A percentile compares a stretch with the other conserved stretches of the same genome.
Evolutionary conservation across 768 basidiomycete species (phyloP).

Genomic region (Hemileccinum impolitum): DNA sequence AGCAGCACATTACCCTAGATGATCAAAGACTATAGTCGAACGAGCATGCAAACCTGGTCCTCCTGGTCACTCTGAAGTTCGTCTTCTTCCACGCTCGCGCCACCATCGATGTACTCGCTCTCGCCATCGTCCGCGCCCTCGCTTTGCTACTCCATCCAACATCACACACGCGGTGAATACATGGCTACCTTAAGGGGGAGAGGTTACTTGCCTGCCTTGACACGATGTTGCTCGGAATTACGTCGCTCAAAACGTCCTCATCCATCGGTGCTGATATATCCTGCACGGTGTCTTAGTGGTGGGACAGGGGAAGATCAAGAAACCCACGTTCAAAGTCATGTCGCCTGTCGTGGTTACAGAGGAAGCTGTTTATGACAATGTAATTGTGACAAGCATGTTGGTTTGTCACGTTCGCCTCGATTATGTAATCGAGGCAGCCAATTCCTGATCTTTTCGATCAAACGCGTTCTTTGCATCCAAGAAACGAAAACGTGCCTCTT

Average conservation of each 20-base stretch:
- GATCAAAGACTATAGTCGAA: constrained; percentile 1
- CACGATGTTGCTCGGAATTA: constrained; percentile 88
- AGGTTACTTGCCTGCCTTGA: constrained; percentile 67
- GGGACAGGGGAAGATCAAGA: not conserved
- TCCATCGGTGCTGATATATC: constrained; percentile 33
- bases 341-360: constrained; percentile 22
- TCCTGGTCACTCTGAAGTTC: constrained; percentile 57
- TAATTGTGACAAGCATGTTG: constrained; percentile 23
- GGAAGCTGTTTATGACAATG: constrained; percentile 13
- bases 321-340: constrained; percentile 25
- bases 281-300: constrained; percentile 10
- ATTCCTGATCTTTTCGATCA: constrained; percentile 30
- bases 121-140: constrained; percentile 67
- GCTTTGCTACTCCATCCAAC: constrained; percentile 46
- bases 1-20: constrained; percentile 1
- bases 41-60: constrained; percentile 28
- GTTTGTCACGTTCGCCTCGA: constrained; percentile 11
- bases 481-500: constrained; percentile 53
- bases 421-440: too few species aligned
- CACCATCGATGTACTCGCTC: constrained; percentile 63
- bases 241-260: constrained; percentile 87
- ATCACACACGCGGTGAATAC: constrained; percentile 6
- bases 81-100: constrained; percentile 55
- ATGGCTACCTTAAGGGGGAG: not conserved
- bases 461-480: constrained; percentile 77